phyloP scores from a whole-genome alignment of 2,329 filamentous ascomycete species.

The Aquanectria penicillioides region DNA sequence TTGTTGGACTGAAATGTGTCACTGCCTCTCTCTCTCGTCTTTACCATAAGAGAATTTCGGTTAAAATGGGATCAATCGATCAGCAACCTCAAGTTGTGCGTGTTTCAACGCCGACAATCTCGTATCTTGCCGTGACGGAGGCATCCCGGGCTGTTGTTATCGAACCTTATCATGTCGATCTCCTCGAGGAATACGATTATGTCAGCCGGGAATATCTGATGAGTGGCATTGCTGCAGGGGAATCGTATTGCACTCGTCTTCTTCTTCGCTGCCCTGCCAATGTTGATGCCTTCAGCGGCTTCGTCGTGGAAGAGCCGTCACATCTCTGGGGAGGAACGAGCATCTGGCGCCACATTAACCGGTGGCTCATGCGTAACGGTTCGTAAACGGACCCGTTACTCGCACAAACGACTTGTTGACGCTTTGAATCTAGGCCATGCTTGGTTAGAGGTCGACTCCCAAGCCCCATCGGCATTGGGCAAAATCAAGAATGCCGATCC shows the following conservation, averaged over 20 bases:
- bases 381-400: background rate
- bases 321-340: conserved; percentile 33
- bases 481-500: conserved; percentile 28
- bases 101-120: conserved; percentile 9
- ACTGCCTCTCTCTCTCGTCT: no score
- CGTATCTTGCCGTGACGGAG: conserved; percentile 17
- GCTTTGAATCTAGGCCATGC: conserved; percentile 13
- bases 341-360: conserved; percentile 30
- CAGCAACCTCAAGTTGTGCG: no score
- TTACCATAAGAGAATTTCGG: no score
- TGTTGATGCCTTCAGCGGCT: conserved; percentile 17
- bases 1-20: no score
- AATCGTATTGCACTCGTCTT: conserved; percentile 29
- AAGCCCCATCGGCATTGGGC: conserved; percentile 26
- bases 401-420: background rate
- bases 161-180: conserved; percentile 30
- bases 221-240: conserved; percentile 21
- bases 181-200: conserved; percentile 29
- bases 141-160: conserved; percentile 17
- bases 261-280: conserved; percentile 26
- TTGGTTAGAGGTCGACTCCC: conserved; percentile 33
- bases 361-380: conserved; percentile 35
- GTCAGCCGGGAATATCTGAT: conserved; percentile 28
- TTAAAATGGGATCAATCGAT: no score
- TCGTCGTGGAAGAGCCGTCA: conserved; percentile 27